Conservation (phyloP, 208 protist species). For the Porcisia deanei region DNA sequence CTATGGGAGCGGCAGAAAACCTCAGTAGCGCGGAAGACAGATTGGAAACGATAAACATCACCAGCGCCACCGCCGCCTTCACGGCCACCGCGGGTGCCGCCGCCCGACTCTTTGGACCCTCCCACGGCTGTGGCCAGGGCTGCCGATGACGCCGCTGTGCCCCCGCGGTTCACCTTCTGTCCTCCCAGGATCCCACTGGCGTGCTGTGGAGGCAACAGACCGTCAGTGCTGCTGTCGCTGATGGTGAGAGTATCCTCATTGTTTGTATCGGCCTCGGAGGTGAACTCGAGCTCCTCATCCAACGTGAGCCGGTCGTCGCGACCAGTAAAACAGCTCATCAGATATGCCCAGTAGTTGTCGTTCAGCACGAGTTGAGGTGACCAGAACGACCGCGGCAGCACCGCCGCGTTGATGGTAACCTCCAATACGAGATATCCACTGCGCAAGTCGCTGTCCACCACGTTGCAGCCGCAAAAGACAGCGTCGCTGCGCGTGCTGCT, state of each 20-base stretch:
- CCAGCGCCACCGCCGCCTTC: constrained; percentile 1
- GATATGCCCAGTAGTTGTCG: constrained; percentile 38
- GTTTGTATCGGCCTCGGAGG: background rate
- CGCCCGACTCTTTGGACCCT: constrained; percentile 1
- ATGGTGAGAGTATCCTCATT: constrained; percentile 1
- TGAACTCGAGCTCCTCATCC: constrained; percentile 13
- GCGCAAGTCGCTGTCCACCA: constrained; percentile 77
- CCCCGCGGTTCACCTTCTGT: background rate
- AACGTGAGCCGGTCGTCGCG: constrained; percentile 45
- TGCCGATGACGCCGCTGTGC: background rate
- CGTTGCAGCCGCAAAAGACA: constrained; percentile 57
- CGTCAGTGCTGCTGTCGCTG: constrained; percentile 5
- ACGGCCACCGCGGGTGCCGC: constrained; percentile 6
- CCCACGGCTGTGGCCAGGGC: background rate
- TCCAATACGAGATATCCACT: constrained; percentile 74
- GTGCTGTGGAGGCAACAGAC: background rate
- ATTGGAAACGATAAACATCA: constrained; percentile 44
- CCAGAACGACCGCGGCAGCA: constrained; percentile 34
- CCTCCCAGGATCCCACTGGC: background rate
- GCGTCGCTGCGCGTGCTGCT: constrained; percentile 35
- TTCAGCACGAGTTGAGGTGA: constrained; percentile 30
- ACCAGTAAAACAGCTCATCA: constrained; percentile 68
- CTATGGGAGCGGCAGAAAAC: constrained; percentile 69
- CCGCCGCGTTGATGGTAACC: constrained; percentile 41
- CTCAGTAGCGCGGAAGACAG: constrained; percentile 53